Evolutionary conservation across 306 rosid species (phyloP).

Genomic region (Castanospermum australe): DNA sequence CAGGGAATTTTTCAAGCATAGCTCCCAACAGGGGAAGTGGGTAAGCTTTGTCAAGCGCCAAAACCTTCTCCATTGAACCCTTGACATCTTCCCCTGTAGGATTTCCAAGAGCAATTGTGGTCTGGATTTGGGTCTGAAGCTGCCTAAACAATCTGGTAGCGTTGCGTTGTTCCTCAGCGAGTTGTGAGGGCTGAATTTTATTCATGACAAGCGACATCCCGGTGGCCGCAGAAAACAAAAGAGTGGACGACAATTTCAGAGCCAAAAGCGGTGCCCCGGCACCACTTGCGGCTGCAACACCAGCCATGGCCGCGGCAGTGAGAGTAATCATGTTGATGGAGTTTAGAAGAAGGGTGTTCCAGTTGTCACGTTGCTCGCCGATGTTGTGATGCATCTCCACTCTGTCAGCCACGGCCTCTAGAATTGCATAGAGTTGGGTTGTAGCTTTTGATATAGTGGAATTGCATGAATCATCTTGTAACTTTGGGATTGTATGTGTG

Average conservation of each 20-base stretch:
- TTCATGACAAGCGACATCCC: conserved; percentile 50
- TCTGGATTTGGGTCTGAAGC: conserved; percentile 44
- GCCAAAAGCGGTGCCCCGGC: conserved; percentile 23
- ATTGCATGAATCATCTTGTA: background rate
- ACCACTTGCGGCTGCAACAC: conserved; percentile 27
- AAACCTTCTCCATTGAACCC: conserved; percentile 25
- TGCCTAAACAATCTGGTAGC: conserved; percentile 57
- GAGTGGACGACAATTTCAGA: conserved; percentile 51
- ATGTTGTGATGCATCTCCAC: conserved; percentile 69
- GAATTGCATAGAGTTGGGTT: conserved; percentile 48
- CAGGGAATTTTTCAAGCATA: conserved; percentile 72
- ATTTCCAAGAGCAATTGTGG: conserved; percentile 28
- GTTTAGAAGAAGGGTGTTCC: conserved; percentile 63
- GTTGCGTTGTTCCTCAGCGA: conserved; percentile 69
- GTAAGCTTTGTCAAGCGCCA: conserved; percentile 70
- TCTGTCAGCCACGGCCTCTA: conserved; percentile 62
- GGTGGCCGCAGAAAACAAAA: conserved; percentile 62
- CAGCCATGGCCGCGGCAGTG: conserved; percentile 53
- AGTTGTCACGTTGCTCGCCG: conserved; percentile 54
- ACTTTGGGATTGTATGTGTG: background rate
- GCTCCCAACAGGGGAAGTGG: conserved; percentile 77
- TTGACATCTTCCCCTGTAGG: conserved; percentile 29
- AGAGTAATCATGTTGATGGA: conserved; percentile 75
- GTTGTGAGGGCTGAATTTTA: conserved; percentile 78
- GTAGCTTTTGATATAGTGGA: background rate